Evolutionary conservation across 2,329 filamentous ascomycete genomes (phyloP).

Genomic region (Hymenotorrendiella dingleyae): DNA sequence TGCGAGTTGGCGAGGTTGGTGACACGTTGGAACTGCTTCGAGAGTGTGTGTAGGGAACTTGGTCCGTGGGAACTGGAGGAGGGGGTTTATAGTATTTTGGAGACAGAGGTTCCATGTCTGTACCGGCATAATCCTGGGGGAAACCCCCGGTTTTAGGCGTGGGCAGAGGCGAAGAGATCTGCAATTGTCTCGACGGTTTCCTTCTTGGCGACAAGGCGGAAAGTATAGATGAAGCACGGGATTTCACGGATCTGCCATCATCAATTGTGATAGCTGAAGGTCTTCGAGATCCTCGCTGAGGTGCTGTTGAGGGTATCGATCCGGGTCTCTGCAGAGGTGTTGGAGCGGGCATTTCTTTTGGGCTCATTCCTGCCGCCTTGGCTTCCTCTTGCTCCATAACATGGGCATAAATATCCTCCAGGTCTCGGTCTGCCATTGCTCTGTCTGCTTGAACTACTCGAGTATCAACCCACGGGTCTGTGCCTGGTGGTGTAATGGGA

Average conservation of each 20-base stretch:
- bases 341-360: conserved; percentile 37
- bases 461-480: conserved; percentile 69
- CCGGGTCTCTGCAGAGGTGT: conserved; percentile 20
- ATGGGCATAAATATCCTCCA: conserved; percentile 85
- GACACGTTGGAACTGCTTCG: conserved; percentile 13
- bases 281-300: conserved; percentile 33
- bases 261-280: conserved; percentile 37
- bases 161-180: conserved; percentile 60
- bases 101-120: conserved; percentile 52
- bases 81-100: conserved; percentile 53
- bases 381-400: conserved; percentile 84
- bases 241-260: conserved; percentile 40
- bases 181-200: conserved; percentile 37
- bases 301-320: conserved; percentile 25
- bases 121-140: conserved; percentile 42
- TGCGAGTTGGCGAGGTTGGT: conserved; percentile 21
- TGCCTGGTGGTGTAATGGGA: conserved; percentile 21
- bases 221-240: conserved; percentile 52
- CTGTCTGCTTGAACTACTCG: conserved; percentile 69
- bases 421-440: conserved; percentile 69
- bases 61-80: conserved; percentile 48
- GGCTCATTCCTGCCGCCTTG: conserved; percentile 49
- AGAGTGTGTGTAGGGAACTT: conserved; percentile 32
- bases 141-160: conserved; percentile 57
- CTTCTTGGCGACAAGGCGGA: conserved; percentile 56